Conservation (phyloP, 2,329 filamentous ascomycete species). For the Macroventuria anomochaeta region DNA sequence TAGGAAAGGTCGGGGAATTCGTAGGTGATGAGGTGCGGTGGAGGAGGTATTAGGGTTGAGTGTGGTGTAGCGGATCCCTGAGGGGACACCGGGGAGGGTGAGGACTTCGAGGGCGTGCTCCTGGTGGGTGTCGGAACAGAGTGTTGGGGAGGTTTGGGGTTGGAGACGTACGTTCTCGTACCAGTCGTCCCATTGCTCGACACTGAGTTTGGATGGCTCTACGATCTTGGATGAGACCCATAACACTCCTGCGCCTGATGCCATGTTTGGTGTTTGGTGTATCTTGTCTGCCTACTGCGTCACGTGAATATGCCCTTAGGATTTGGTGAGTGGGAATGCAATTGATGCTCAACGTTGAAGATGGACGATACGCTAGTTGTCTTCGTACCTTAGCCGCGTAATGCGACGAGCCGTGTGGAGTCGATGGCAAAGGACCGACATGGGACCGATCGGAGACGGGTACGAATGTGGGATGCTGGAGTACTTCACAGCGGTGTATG, state of each 20-base stretch:
- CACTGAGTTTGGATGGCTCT: neutral
- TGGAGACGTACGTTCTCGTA: constrained; percentile 8
- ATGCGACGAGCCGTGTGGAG: neutral
- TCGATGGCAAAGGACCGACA: constrained; percentile 11
- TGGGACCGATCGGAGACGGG: neutral
- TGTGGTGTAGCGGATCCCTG: constrained; percentile 1
- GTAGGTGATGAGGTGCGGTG: constrained; percentile 2
- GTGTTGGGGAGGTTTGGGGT: neutral
- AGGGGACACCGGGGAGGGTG: constrained; percentile 7
- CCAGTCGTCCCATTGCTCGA: neutral
- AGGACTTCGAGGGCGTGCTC: constrained; percentile 14
- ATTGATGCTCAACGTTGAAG: neutral
- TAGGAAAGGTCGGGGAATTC: constrained; percentile 5
- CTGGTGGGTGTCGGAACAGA: neutral
- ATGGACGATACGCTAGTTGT: neutral
- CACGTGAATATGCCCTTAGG: too few species aligned
- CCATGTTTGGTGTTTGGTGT: neutral
- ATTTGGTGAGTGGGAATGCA: neutral
- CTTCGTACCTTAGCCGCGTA: neutral
- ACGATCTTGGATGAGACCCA: constrained; percentile 4
- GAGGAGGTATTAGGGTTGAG: neutral
- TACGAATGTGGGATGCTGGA: constrained; percentile 1
- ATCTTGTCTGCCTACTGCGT: too few species aligned
- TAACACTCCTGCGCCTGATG: constrained; percentile 1
- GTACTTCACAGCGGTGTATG: constrained; percentile 1